A percentile compares a stretch with the other conserved stretches of the same genome.
These are phyloP conservation scores for Capsicum baccatum DNA, from an alignment of 257 asterid species.

Conservation along the genomic window DNA sequence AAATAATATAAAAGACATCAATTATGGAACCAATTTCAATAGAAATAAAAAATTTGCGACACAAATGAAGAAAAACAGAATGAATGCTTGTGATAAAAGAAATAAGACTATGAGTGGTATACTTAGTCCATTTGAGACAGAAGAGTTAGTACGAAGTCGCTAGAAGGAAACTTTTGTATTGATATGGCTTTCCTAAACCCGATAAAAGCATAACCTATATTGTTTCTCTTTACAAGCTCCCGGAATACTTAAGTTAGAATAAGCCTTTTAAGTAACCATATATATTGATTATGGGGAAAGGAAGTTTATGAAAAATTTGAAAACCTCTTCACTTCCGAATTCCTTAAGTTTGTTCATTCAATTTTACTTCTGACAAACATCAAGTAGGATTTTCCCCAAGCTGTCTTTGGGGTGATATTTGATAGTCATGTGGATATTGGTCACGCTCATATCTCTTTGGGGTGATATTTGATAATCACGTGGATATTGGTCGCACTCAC, in stretches of 20 bases:
- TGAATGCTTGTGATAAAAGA: neutral
- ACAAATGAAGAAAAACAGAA: neutral
- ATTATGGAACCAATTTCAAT: neutral
- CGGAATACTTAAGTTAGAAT: neutral
- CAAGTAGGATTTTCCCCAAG: slow-evolving; percentile 3
- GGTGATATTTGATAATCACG: neutral
- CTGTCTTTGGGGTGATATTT: neutral
- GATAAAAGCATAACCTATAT: slow-evolving; percentile 6
- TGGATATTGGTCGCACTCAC: neutral
- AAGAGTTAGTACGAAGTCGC: neutral
- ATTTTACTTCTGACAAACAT: neutral
- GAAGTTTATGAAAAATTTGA: slow-evolving; percentile 16
- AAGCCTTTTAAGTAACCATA: slow-evolving; percentile 8
- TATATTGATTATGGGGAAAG: neutral
- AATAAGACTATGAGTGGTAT: neutral
- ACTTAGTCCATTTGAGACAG: neutral
- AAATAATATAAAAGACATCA: slow-evolving; percentile 29
- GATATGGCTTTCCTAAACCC: slow-evolving; percentile 12
- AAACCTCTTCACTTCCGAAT: neutral
- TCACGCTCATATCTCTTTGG: neutral
- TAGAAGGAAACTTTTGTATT: neutral
- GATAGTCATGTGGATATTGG: neutral
- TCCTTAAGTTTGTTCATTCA: neutral
- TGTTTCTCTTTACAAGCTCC: slow-evolving; percentile 20
- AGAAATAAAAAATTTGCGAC: neutral